Conservation (phyloP, 352 stramenopile genomes). For the Pythium utonaiense region DNA sequence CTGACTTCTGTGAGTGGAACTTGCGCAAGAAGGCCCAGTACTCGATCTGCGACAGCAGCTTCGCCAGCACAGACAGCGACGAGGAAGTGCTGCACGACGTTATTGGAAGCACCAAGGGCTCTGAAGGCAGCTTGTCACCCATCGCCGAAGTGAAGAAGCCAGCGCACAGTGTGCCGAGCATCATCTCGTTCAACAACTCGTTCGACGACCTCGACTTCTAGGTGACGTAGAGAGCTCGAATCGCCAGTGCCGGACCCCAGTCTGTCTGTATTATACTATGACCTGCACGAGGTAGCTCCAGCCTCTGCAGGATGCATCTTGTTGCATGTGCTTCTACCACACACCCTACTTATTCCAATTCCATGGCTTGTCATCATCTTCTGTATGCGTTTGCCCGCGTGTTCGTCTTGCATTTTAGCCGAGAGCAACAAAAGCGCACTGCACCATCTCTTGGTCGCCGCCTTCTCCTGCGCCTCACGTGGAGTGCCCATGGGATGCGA, state of each 20-base stretch:
- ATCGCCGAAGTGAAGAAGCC: constrained; percentile 15
- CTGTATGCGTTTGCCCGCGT: too few relatives aligned
- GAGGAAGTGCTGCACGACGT: constrained; percentile 47
- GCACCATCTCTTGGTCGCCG: too few relatives aligned
- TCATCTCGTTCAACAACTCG: constrained; percentile 75
- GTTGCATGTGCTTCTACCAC: too few relatives aligned
- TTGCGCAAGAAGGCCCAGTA: constrained; percentile 43
- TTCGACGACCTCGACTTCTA: constrained; percentile 30
- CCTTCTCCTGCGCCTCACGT: too few relatives aligned
- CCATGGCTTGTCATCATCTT: too few relatives aligned
- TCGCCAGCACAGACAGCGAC: constrained; percentile 70
- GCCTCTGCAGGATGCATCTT: too few relatives aligned
- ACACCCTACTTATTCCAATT: too few relatives aligned
- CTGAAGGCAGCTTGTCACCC: constrained; percentile 16
- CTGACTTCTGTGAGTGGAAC: constrained; percentile 65
- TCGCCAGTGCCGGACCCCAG: not conserved
- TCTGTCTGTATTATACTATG: not conserved
- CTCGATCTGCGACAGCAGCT: constrained; percentile 37
- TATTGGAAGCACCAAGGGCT: constrained; percentile 3
- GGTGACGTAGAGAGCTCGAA: not conserved
- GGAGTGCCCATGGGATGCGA: too few relatives aligned
- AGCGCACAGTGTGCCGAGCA: constrained; percentile 30
- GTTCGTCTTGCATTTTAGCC: too few relatives aligned
- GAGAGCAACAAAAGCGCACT: too few relatives aligned
- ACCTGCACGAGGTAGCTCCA: not conserved